Evolutionary conservation across 352 stramenopile species (phyloP).

Genomic region (Globisporangium ultimum): DNA sequence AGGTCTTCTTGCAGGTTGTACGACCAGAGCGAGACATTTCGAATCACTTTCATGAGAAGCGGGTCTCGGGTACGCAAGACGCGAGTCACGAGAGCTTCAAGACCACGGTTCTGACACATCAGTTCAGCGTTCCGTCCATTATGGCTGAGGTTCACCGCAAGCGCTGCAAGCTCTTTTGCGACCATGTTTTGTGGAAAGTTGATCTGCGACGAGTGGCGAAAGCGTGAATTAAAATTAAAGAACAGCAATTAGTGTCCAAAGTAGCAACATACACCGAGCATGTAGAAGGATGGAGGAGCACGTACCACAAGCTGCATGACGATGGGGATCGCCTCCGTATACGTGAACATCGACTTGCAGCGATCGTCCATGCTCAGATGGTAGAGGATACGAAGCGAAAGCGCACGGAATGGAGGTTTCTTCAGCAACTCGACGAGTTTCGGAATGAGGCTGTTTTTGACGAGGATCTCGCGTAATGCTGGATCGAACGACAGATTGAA

Average conservation of each 20-base stretch:
- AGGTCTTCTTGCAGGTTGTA: conserved; percentile 89
- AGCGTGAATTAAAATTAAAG: background rate
- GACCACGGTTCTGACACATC: conserved; percentile 85
- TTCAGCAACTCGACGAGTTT: conserved; percentile 93
- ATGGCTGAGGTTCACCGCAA: conserved; percentile 94
- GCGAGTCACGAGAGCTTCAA: conserved; percentile 88
- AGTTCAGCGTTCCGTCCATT: conserved; percentile 89
- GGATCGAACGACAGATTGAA: conserved; percentile 96
- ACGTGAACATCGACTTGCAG: conserved; percentile 94
- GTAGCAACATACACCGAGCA: background rate
- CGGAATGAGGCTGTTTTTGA: conserved; percentile 87
- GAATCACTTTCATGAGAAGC: conserved; percentile 93
- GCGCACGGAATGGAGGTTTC: conserved; percentile 85
- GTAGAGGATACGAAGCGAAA: conserved; percentile 91
- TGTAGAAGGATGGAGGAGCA: background rate
- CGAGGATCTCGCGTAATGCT: conserved; percentile 77
- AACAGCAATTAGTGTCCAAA: background rate
- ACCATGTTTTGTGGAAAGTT: conserved; percentile 93
- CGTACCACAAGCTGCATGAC: conserved; percentile 90
- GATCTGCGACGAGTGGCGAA: conserved; percentile 30
- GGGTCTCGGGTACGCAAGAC: conserved; percentile 87
- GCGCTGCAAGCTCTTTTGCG: conserved; percentile 90
- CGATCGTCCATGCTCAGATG: conserved; percentile 94
- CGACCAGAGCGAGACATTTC: conserved; percentile 91
- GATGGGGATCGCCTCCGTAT: conserved; percentile 92